Base-by-base conservation (phyloP, 768 basidiomycete genomes). In the Russula sp. region DNA sequence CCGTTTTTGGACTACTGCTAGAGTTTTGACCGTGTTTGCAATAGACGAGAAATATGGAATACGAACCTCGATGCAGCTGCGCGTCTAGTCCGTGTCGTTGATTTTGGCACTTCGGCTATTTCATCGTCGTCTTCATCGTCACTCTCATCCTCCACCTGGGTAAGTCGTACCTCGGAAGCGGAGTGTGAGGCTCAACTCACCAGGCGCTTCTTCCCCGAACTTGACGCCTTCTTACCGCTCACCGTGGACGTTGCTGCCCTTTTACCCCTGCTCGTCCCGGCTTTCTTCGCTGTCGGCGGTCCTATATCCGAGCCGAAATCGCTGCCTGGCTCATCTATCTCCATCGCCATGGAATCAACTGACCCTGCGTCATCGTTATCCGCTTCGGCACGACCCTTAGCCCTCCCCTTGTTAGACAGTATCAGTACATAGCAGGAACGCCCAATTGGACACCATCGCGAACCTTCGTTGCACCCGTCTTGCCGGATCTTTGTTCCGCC, bases 321-420 rank as follows among this genome's bases (percentile, higher is more conserved):
- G 30, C 69, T 69, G 10, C 71, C 73, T 65, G 49, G 59, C 13
- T 55, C 59, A 52, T 89, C 88, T 52, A 90, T 73, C 54, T 93
- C 88, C 83, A 89, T 86, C 77, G 80, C 76, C 88, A 90, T 90
- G 3, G 88, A 91, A 71, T 92, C 91, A 16, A 74, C 72, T 0
- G 79, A 82, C 26, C 71, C 76, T 16, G 68, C 79, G 38, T 86
- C 88, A 2, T 82, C 87, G 3, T 81, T 81, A 26, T 80, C 80
- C 2, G 70, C 79, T 10, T 77, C 78, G 11, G 76, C 80, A 70
- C 80, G 83, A 28, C 77, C 79, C 74, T 87, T 88, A 10, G 76
- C 83, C 79, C 86, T 76, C 28, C 65, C 70, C 72, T 76, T 61
- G 13, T 32, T 36, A 16, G 6, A 18, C 20, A 57, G 11, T 13